Evolutionary conservation across 1,284 basidiomycete genomes (phyloP), one percentile per base, ranked within the genome.

Genomic region (Ustilago vetiveriae): DNA sequence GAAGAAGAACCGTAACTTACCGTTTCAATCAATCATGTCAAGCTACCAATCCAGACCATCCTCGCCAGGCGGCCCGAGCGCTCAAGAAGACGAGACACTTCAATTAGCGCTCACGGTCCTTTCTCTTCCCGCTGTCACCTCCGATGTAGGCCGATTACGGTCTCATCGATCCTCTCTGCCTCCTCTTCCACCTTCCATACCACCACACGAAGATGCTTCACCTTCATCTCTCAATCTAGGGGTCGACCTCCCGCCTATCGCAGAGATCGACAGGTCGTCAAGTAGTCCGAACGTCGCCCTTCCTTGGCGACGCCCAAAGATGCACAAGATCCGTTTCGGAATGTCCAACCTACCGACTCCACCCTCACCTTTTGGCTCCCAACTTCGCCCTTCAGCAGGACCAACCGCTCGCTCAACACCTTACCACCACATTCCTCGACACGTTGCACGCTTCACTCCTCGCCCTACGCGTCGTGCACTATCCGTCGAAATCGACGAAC

Each of bases 281-380:
- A n/a, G n/a, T n/a, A n/a, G n/a, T n/a, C n/a, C n/a, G n/a, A n/a
- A n/a, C n/a, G n/a, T n/a, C n/a, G n/a, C n/a, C n/a, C n/a, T n/a
- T n/a, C n/a, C n/a, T n/a, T n/a, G n/a, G n/a, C n/a, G 9, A 3
- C 33, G 44, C 11, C 44, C 30, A 39, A 37, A 37, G 19, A 37
- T 3, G 37, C 44, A 33, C 13, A 44, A 27, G 9, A 17, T 35
- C 36, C 59, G 52, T 10, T 19, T 14, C 7, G 52, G 59, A 6
- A 47, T 55, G 6, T 36, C 52, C 3, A 35, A 29, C 33, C 59
- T 63, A 3, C 22, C 42, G 4, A 24, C 35, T 0, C 42, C 51
- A 4, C 59, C 59, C 7, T 55, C 30, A 19, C 59, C 59, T 0
- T 63, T 63, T 22, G 59, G 59, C 7, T 32, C 35, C 0, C 59